Conservation (phyloP, 169 alveolate genomes). For the Theileria orientalis region DNA sequence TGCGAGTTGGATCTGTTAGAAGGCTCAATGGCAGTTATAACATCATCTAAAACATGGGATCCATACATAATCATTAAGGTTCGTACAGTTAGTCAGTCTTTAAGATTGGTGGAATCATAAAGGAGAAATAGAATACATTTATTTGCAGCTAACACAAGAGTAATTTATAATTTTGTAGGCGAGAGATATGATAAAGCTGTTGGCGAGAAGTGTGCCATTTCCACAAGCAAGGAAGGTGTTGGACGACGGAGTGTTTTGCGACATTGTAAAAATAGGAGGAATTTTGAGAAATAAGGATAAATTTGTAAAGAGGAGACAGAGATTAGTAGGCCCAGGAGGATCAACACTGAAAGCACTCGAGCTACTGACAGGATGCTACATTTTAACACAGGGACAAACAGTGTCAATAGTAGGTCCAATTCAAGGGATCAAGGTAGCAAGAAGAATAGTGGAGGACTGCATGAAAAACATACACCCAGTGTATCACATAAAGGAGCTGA, state of each 20-base stretch:
- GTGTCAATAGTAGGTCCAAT: conserved; percentile 95
- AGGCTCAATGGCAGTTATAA: conserved; percentile 98
- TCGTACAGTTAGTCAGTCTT: background rate
- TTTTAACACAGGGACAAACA: conserved; percentile 98
- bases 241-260: conserved; percentile 92
- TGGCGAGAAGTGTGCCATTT: conserved; percentile 98
- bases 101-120: no score
- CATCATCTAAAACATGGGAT: conserved; percentile 97
- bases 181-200: conserved; percentile 95
- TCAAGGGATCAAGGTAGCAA: conserved; percentile 90
- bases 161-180: conserved; percentile 76
- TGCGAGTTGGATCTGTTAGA: conserved; percentile 96
- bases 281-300: conserved; percentile 92
- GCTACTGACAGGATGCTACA: conserved; percentile 96
- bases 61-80: conserved; percentile 95
- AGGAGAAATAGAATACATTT: no score
- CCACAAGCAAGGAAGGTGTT: conserved; percentile 95
- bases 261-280: conserved; percentile 96
- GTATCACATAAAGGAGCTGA: conserved; percentile 96
- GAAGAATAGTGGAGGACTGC: conserved; percentile 96
- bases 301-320: conserved; percentile 97
- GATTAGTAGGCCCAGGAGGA: conserved; percentile 99
- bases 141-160: no score
- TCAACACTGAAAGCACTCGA: conserved; percentile 97
- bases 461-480: conserved; percentile 98